Evolutionary conservation across 2,329 filamentous ascomycete genomes (phyloP), one percentile per base, ranked within the genome.

Genomic region (Paraphoma chrysanthemicola): DNA sequence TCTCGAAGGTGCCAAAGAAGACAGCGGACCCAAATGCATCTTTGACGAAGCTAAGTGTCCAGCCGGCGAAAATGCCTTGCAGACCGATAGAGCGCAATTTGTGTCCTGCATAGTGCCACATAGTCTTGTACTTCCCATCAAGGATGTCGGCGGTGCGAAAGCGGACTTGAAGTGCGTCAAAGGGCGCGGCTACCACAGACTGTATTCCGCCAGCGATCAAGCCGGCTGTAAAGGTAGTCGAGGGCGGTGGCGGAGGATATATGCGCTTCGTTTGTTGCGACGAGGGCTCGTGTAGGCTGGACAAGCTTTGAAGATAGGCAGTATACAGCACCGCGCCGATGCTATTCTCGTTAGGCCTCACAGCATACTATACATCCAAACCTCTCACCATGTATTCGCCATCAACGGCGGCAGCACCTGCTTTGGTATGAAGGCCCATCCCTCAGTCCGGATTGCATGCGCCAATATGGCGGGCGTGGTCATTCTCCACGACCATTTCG

Each of bases 1-100:
- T 90, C 76, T 93, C 90, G 61, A 93, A 93, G 0, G 85, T 86
- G 65, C 85, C 86, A 75, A 93, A 93, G 81, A 92, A 92, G 16
- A 90, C 76, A 36, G 87, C 90, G 51, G 85, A 86, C 11, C 90
- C 90, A 6, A 90, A 74, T 29, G 86, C 86, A 68, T 92, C 90
- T 66, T 92, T 91, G 43, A 87, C 68, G 41, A 92, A 83, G 0
- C 86, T 88, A 1, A 93, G 75, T 0, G 85, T 82, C 85, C 87
- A 93, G 41, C 90, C 90, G 1, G 90, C 89, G 67, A 92, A 92
- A 31, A 92, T 85, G 18, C 90, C 90, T 6, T 88, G 84, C 4
- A 86, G 68, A 0, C 90, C 90, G 56, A 93, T 92, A 53, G 90
- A 88, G n/a, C 82, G 81, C 33, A 91, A 82, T 76, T 88, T 89